Percentiles rank a stretch among this genome's conserved stretches.
These are phyloP conservation scores for Debaryomyces castellii DNA, from an alignment of 805 yeast genomes.

Conservation along the genomic window DNA sequence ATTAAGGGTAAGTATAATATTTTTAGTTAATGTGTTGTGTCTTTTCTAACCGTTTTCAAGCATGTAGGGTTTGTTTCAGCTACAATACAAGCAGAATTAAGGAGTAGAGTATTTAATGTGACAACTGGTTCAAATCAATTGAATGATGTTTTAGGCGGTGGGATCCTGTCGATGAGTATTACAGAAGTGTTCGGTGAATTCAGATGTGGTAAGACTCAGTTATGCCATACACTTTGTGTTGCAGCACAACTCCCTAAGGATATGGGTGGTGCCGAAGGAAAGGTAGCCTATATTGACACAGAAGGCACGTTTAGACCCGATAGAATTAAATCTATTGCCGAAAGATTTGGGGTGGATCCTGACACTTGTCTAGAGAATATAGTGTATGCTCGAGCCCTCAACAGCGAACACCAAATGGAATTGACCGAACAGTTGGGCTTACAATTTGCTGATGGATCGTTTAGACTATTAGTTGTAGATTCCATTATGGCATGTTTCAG, in stretches of 20 bases:
- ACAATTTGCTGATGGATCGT: constrained; percentile 13
- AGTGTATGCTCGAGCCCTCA: constrained; percentile 15
- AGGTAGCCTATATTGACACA: constrained; percentile 15
- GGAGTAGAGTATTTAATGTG: constrained; percentile 9
- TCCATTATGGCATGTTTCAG: constrained; percentile 16
- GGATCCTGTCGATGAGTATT: constrained; percentile 15
- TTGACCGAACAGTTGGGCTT: constrained; percentile 13
- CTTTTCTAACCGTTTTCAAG: constrained; percentile 6
- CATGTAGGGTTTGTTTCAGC: constrained; percentile 14
- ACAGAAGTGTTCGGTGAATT: constrained; percentile 19
- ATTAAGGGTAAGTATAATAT: constrained; percentile 10
- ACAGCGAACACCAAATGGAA: constrained; percentile 16
- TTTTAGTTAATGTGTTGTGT: too few species aligned
- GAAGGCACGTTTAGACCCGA: constrained; percentile 19
- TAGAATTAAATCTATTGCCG: constrained; percentile 15
- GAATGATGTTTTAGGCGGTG: constrained; percentile 16
- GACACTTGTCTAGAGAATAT: constrained; percentile 15
- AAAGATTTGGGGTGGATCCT: constrained; percentile 13
- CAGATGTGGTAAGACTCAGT: constrained; percentile 16
- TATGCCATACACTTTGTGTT: constrained; percentile 16
- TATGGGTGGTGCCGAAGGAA: constrained; percentile 18
- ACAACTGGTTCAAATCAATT: constrained; percentile 14
- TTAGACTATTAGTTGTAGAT: constrained; percentile 12
- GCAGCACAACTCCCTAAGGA: constrained; percentile 15
- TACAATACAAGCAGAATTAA: constrained; percentile 12